These are phyloP conservation scores for Pulveroboletus sp. DNA, from an alignment of 768 basidiomycete genomes.

Conservation along the genomic window DNA sequence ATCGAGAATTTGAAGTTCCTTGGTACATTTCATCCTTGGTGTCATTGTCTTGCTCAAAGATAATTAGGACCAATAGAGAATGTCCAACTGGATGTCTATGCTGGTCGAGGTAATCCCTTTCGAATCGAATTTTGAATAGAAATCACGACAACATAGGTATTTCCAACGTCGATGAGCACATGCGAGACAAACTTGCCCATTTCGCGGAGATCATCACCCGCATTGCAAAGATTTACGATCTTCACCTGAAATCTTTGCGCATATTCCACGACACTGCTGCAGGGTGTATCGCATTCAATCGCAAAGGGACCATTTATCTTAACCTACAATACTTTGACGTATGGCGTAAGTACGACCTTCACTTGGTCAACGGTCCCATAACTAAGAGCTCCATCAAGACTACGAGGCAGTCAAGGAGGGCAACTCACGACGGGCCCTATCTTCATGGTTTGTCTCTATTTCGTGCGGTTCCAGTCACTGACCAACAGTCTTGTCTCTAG, in stretches of 20 bases:
- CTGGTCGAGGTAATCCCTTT: slow-evolving; percentile 47
- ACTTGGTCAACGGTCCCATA: neutral
- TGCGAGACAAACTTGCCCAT: slow-evolving; percentile 52
- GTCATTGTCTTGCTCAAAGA: neutral
- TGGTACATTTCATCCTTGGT: neutral
- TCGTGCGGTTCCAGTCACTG: neutral
- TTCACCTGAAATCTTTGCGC: slow-evolving; percentile 67
- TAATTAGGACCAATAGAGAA: slow-evolving; percentile 49
- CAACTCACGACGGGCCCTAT: neutral
- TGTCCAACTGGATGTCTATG: slow-evolving; percentile 58
- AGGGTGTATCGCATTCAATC: slow-evolving; percentile 87
- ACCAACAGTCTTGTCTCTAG: slow-evolving; percentile 29
- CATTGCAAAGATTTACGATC: slow-evolving; percentile 65
- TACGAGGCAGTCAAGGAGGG: slow-evolving; percentile 1
- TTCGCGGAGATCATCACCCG: slow-evolving; percentile 68
- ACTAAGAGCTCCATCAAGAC: neutral
- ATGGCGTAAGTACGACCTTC: slow-evolving; percentile 63
- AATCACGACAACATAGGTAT: slow-evolving; percentile 43
- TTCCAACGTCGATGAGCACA: slow-evolving; percentile 40
- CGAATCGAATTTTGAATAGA: neutral
- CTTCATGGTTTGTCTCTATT: neutral
- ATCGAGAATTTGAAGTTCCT: slow-evolving; percentile 31
- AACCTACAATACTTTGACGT: slow-evolving; percentile 80
- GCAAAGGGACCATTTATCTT: slow-evolving; percentile 77
- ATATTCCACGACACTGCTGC: slow-evolving; percentile 81